These are phyloP conservation scores for Agaricus bisporus DNA, from an alignment of 768 basidiomycete genomes.

Conservation along the genomic window DNA sequence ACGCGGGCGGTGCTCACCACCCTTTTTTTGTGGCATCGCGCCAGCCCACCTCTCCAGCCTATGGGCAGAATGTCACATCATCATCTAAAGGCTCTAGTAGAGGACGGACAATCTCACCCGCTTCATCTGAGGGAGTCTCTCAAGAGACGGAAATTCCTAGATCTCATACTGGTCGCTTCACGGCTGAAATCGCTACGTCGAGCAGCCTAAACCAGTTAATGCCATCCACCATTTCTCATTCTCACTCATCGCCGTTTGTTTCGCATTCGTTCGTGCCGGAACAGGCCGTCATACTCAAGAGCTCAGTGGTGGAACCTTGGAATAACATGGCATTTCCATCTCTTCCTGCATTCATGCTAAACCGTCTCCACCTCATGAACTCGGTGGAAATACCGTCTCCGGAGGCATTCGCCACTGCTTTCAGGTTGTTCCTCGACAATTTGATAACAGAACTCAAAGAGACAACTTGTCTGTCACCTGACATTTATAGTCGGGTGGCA, in stretches of 20 bases:
- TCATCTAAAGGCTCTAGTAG: constrained; percentile 13
- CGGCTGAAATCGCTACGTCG: constrained; percentile 19
- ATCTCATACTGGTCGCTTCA: constrained; percentile 27
- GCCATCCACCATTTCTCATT: constrained; percentile 18
- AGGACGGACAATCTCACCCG: background rate
- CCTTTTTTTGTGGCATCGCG: constrained; percentile 6
- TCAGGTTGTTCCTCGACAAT: constrained; percentile 42
- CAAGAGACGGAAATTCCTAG: constrained; percentile 17
- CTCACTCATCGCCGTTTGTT: constrained; percentile 35
- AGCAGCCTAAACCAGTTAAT: constrained; percentile 17
- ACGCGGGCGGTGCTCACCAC: constrained; percentile 5
- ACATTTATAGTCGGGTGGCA: constrained; percentile 47
- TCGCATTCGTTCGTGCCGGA: constrained; percentile 34
- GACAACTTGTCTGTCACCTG: constrained; percentile 50
- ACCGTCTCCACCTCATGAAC: constrained; percentile 48
- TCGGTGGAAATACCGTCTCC: constrained; percentile 57
- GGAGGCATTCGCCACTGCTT: constrained; percentile 42
- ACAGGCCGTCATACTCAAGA: constrained; percentile 30
- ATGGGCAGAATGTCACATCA: constrained; percentile 41
- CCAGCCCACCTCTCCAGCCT: constrained; percentile 16
- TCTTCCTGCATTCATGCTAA: constrained; percentile 49
- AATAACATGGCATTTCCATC: constrained; percentile 49
- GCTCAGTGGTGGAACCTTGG: constrained; percentile 52
- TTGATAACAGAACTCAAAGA: constrained; percentile 54
- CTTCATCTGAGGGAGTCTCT: constrained; percentile 13